phyloP scores from a whole-genome alignment of 2,329 filamentous ascomycete species.

The Fusarium oxysporum region DNA sequence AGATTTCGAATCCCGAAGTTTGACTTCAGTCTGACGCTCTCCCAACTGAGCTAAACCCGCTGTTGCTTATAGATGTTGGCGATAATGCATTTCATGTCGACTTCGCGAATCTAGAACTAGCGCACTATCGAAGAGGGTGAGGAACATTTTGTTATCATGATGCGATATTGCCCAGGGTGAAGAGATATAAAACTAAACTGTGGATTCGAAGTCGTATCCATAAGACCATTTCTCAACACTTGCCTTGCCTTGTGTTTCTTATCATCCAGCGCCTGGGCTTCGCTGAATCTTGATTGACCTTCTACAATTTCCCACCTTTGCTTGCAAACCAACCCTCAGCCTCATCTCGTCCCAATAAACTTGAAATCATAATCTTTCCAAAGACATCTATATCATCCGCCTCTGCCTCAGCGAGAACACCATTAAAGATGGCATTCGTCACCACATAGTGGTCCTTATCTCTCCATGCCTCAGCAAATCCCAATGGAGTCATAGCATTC shows the following conservation, averaged over 20 bases:
- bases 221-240: no score
- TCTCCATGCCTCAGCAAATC: constrained; percentile 54
- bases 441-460: constrained; percentile 52
- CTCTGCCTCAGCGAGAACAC: constrained; percentile 50
- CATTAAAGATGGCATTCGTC: constrained; percentile 43
- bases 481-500: constrained; percentile 50
- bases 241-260: background rate
- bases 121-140: background rate
- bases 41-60: constrained; percentile 50
- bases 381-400: constrained; percentile 58
- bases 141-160: background rate
- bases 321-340: constrained; percentile 50
- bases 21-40: constrained; percentile 44
- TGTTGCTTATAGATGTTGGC: fast-evolving
- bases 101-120: background rate
- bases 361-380: constrained; percentile 52
- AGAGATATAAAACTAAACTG: background rate
- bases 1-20: constrained; percentile 45
- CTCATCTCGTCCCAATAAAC: constrained; percentile 49
- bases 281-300: background rate
- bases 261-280: background rate
- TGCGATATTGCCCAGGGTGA: background rate
- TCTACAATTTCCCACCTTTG: constrained; percentile 35
- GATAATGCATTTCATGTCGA: fast-evolving
- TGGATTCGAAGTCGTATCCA: background rate